A percentile compares a stretch with the other conserved stretches of the same genome.
Evolutionary conservation across 2,329 filamentous ascomycete species (phyloP).

Genomic region (Tolypocladium cylindrosporum): DNA sequence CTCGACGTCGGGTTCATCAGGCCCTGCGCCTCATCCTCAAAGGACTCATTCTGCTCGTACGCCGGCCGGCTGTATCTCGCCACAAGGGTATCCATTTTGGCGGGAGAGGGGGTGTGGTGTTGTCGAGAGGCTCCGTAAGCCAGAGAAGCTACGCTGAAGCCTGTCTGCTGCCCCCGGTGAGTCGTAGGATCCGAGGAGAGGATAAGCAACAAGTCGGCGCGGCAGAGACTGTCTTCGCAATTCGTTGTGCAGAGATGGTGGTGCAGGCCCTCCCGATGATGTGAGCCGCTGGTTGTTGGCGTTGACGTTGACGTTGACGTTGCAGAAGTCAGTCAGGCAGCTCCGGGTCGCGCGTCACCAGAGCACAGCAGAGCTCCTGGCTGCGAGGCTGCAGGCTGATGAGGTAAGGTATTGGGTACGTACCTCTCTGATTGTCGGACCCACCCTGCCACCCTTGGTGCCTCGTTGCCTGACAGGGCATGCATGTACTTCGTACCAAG

Average conservation of each 20-base stretch:
- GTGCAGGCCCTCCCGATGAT: neutral
- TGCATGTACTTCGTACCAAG: neutral
- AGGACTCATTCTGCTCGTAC: constrained; percentile 60
- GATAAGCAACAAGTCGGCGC: neutral
- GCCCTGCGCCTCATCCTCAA: constrained; percentile 63
- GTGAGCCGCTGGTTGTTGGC: neutral
- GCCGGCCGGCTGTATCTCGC: constrained; percentile 79
- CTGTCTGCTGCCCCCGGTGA: neutral
- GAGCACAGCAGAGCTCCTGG: neutral
- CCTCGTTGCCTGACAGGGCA: neutral
- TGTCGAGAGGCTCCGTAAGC: neutral
- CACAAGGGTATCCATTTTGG: constrained; percentile 81
- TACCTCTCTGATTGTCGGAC: neutral
- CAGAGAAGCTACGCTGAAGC: neutral
- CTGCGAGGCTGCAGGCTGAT: neutral
- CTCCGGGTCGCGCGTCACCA: neutral
- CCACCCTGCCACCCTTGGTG: neutral
- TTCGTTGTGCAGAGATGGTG: neutral
- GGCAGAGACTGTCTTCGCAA: neutral
- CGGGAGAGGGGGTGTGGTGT: neutral
- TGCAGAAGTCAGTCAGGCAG: neutral
- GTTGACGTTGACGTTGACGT: neutral
- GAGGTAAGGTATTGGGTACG: neutral
- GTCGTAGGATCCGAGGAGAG: neutral
- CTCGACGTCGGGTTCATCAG: constrained; percentile 62